Evolutionary conservation across 73 alveolate genomes (phyloP).

Genomic region (Tetrahymena thermophila): DNA sequence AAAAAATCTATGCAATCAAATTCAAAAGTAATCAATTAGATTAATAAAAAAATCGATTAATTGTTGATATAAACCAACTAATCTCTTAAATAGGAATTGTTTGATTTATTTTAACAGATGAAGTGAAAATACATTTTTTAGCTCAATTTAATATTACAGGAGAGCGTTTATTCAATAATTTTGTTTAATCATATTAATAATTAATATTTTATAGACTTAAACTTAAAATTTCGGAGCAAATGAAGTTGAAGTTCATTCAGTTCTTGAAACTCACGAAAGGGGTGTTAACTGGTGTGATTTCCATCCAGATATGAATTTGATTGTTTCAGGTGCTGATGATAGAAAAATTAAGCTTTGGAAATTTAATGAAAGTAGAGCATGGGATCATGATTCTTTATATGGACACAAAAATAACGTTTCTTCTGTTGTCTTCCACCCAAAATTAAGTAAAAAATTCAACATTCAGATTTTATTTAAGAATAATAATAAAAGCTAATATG

Average conservation of each 20-base stretch:
- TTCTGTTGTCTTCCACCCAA: constrained; percentile 86
- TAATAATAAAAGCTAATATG: not conserved
- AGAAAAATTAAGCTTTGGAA: constrained; percentile 84
- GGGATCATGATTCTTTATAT: constrained; percentile 84
- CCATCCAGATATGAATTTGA: constrained; percentile 73
- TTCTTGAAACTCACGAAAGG: constrained; percentile 90
- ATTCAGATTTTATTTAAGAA: not conserved
- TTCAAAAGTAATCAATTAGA: not conserved
- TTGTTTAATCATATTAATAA: no score
- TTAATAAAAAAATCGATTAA: no score
- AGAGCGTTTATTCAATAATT: no score
- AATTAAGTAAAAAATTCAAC: not conserved
- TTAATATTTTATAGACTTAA: not conserved
- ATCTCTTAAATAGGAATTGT: not conserved
- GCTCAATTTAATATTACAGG: no score
- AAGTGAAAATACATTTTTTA: no score
- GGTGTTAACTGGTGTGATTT: constrained; percentile 95
- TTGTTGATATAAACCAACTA: not conserved
- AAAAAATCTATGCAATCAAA: not conserved
- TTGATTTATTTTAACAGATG: no score
- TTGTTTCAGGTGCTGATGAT: constrained; percentile 90
- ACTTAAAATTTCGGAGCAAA: not conserved
- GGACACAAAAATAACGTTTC: constrained; percentile 91
- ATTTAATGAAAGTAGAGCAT: constrained; percentile 71
- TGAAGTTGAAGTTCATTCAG: constrained; percentile 86